phyloP scores from a whole-genome alignment of 2,329 filamentous ascomycete genomes.

The Trichoderma simmonsii region DNA sequence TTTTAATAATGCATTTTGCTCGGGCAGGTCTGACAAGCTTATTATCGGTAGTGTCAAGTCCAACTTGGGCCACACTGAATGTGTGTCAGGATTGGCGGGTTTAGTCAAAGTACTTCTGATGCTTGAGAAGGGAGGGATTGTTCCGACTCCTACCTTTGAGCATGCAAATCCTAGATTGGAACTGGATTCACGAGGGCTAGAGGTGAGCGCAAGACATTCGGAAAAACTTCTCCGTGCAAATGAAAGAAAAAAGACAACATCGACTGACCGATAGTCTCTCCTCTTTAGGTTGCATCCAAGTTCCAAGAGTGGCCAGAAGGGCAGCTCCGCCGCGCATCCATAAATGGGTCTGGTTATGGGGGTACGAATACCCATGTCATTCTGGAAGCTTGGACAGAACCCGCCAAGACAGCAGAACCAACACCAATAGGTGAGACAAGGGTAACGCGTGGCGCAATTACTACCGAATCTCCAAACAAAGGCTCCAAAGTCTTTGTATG shows the following conservation, averaged over 20 bases:
- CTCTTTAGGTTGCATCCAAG: slow-evolving; percentile 21
- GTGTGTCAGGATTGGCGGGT: slow-evolving; percentile 16
- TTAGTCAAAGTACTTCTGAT: slow-evolving; percentile 16
- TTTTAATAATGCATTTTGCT: slow-evolving; percentile 14
- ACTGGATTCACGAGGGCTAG: not conserved
- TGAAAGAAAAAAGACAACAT: not conserved
- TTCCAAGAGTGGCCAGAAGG: slow-evolving; percentile 19
- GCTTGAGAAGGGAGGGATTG: slow-evolving; percentile 16
- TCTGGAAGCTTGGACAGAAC: slow-evolving; percentile 19
- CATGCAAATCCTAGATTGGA: slow-evolving; percentile 3
- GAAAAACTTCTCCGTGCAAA: not conserved
- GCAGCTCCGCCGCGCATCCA: slow-evolving; percentile 19
- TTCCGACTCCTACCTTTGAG: slow-evolving; percentile 14
- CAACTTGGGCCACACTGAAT: slow-evolving; percentile 19
- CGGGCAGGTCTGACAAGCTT: not conserved
- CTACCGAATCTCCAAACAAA: not conserved
- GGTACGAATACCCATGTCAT: slow-evolving; percentile 26
- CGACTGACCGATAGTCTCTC: not conserved
- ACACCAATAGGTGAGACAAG: not conserved
- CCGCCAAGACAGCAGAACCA: not conserved
- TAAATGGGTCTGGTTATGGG: slow-evolving; percentile 27
- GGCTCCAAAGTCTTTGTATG: slow-evolving; percentile 12
- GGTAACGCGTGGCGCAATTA: not conserved
- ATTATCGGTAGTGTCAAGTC: slow-evolving; percentile 16
- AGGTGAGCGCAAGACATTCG: not conserved